Evolutionary conservation across 2,329 filamentous ascomycete genomes (phyloP).

Genomic region (Oidium heveae): DNA sequence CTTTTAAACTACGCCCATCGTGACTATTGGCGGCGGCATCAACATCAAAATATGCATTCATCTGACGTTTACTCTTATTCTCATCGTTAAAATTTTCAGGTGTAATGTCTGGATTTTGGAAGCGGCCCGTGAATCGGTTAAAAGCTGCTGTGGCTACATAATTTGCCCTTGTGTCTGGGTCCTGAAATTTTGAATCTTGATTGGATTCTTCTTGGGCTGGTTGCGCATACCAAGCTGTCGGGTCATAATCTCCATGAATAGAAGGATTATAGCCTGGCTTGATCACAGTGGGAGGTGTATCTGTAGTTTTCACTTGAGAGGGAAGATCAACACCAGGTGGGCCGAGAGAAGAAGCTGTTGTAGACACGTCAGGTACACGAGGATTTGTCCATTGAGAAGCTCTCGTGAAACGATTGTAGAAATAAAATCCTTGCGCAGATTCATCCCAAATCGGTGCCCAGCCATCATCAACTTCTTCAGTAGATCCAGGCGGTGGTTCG

Average conservation of each 20-base stretch:
- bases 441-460: conserved; percentile 66
- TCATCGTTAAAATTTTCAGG: conserved; percentile 66
- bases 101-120: conserved; percentile 40
- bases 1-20: conserved; percentile 72
- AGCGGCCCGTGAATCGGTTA: conserved; percentile 73
- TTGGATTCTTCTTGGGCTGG: conserved; percentile 18
- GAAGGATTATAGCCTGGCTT: conserved; percentile 66
- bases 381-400: conserved; percentile 71
- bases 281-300: conserved; percentile 10
- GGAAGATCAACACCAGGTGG: conserved; percentile 13
- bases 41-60: conserved; percentile 90
- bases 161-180: conserved; percentile 20
- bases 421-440: conserved; percentile 46
- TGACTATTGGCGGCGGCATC: conserved; percentile 81
- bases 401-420: conserved; percentile 58
- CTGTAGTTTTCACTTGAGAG: conserved; percentile 8
- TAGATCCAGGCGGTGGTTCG: conserved; percentile 21
- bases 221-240: conserved; percentile 79
- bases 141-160: conserved; percentile 55
- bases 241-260: conserved; percentile 91
- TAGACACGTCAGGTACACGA: conserved; percentile 28
- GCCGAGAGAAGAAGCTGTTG: conserved; percentile 5
- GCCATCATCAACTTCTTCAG: conserved; percentile 37
- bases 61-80: conserved; percentile 64
- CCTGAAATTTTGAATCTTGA: conserved; percentile 4